Percentiles rank a stretch among this genome's conserved stretches.
phyloP scores from a whole-genome alignment of 2,329 filamentous ascomycete genomes.

The Clonostachys solani region DNA sequence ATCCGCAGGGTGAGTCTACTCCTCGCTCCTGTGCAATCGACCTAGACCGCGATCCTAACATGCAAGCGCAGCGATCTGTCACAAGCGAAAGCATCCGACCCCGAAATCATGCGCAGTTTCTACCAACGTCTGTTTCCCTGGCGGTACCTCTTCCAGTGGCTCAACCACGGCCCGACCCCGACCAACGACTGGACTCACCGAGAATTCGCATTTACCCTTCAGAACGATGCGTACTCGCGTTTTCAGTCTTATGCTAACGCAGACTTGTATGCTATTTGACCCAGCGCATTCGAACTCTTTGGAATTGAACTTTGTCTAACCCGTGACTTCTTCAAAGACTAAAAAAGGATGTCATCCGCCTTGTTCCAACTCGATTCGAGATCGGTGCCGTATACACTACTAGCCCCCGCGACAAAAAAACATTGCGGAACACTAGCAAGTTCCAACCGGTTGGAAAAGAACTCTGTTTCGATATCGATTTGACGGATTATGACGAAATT shows the following conservation, averaged over 20 bases:
- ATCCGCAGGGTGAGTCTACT: not conserved
- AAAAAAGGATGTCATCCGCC: slow-evolving; percentile 83
- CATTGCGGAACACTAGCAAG: slow-evolving; percentile 70
- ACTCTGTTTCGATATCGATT: slow-evolving; percentile 97
- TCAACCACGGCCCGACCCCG: slow-evolving; percentile 87
- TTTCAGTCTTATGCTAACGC: slow-evolving; percentile 68
- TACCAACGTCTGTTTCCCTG: slow-evolving; percentile 96
- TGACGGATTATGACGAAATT: slow-evolving; percentile 98
- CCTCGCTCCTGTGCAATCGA: too few relatives aligned
- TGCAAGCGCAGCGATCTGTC: slow-evolving; percentile 20
- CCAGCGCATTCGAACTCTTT: too few relatives aligned
- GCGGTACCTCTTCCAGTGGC: slow-evolving; percentile 92
- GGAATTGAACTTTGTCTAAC: slow-evolving; percentile 2
- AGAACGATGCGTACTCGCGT: slow-evolving; percentile 85
- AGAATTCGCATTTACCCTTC: slow-evolving; percentile 94
- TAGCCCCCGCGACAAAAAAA: slow-evolving; percentile 91
- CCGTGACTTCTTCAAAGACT: slow-evolving; percentile 43
- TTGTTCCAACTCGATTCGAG: slow-evolving; percentile 92
- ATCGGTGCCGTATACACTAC: slow-evolving; percentile 96
- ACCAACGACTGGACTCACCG: slow-evolving; percentile 86
- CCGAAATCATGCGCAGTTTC: slow-evolving; percentile 86
- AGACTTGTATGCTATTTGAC: slow-evolving; percentile 36
- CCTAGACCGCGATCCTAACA: not conserved
- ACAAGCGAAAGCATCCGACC: slow-evolving; percentile 56
- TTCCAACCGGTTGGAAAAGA: slow-evolving; percentile 91